These are phyloP conservation scores for Glomus cerebriforme DNA, from an alignment of 192 early-diverging fungal genomes.

Conservation along the genomic window DNA sequence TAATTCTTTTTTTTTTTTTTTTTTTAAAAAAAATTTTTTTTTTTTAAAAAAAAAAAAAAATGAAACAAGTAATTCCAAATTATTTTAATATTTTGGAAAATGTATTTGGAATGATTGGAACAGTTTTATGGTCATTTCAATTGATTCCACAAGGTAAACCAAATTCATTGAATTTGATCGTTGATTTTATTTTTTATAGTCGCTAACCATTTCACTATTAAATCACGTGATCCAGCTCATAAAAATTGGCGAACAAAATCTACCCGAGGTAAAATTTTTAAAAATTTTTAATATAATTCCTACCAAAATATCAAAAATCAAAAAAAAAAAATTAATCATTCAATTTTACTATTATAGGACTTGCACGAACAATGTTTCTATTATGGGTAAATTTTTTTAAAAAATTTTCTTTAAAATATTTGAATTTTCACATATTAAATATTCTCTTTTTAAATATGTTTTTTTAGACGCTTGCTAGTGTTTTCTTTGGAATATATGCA, in stretches of 20 bases:
- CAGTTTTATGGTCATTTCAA: slow-evolving; percentile 46
- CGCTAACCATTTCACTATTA: too few species aligned
- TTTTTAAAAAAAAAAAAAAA: background rate
- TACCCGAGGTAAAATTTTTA: slow-evolving; percentile 10
- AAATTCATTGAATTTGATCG: too few species aligned
- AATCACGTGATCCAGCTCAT: background rate
- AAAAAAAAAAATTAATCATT: too few species aligned
- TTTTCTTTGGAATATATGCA: slow-evolving; percentile 38
- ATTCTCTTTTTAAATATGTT: background rate
- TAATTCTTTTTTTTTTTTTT: too few species aligned
- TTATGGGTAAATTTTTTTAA: slow-evolving; percentile 31
- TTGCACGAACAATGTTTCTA: slow-evolving; percentile 36
- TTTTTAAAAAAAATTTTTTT: too few species aligned
- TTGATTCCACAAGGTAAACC: slow-evolving; percentile 42
- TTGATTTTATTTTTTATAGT: too few species aligned
- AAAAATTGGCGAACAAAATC: slow-evolving; percentile 31
- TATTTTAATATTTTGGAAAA: slow-evolving; percentile 50
- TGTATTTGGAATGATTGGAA: slow-evolving; percentile 36
- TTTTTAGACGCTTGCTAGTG: slow-evolving; percentile 10
- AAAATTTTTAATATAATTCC: too few species aligned
- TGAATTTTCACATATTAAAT: background rate
- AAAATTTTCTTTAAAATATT: background rate
- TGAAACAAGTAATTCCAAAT: background rate
- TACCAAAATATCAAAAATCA: background rate
- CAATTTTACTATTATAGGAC: too few species aligned